These are phyloP conservation scores for Amphibolis antarctica DNA, from an alignment of 106 monocot species.

Conservation along the genomic window DNA sequence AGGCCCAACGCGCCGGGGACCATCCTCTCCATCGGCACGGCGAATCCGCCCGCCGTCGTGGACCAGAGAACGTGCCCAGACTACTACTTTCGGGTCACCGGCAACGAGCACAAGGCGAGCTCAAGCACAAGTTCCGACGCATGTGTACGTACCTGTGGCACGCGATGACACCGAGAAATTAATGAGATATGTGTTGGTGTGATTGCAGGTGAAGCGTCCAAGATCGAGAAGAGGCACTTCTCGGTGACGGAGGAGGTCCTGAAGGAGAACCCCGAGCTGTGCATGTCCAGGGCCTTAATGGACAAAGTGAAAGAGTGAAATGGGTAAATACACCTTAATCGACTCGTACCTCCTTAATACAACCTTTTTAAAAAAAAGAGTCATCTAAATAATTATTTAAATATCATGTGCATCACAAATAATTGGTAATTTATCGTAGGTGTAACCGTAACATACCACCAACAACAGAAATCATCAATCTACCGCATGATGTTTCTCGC, in stretches of 20 bases:
- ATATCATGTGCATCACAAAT: too few species aligned
- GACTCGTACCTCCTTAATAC: too few species aligned
- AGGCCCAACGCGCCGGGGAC: neutral
- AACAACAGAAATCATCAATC: too few species aligned
- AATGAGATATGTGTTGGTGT: too few species aligned
- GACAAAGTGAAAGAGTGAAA: too few species aligned
- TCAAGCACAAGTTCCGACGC: constrained; percentile 10
- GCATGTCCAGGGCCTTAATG: constrained; percentile 32
- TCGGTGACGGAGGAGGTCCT: constrained; percentile 22
- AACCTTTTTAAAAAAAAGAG: too few species aligned
- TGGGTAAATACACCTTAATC: too few species aligned
- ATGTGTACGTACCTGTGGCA: constrained; percentile 2
- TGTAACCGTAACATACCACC: too few species aligned
- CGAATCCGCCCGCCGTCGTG: constrained; percentile 1
- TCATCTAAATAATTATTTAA: too few species aligned
- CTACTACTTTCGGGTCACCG: constrained; percentile 14
- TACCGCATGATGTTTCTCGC: too few species aligned
- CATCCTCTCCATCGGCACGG: constrained; percentile 14
- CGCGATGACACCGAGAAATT: too few species aligned
- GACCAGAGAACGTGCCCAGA: constrained; percentile 9
- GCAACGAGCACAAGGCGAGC: constrained; percentile 5
- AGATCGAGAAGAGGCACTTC: constrained; percentile 20
- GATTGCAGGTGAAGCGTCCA: constrained; percentile 20
- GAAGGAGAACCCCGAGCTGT: constrained; percentile 16
- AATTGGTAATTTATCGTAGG: too few species aligned